Base-by-base conservation (phyloP, 164 flowering plant genomes). In the Vitis rupestris region DNA sequence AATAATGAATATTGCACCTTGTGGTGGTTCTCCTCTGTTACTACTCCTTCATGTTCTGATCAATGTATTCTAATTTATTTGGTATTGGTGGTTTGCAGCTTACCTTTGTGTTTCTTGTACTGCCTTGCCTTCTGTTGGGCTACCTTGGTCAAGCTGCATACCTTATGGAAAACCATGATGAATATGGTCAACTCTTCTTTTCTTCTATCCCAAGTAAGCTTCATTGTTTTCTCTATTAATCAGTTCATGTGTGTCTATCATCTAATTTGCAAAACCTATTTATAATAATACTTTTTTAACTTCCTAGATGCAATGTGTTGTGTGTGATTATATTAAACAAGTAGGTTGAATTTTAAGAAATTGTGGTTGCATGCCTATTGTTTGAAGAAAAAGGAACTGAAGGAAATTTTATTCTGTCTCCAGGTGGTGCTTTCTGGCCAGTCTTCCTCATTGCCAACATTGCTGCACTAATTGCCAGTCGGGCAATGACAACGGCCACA, bases 111-210 rank as follows among this genome's bases (percentile, higher is more conserved):
- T 88, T 91, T 73, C 92, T 95, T 70, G 98, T 95, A 31, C 81
- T 95, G 61, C 98, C 99, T 57, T 95, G 98, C 83, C 98, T 95
- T 71, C 75, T 95, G 27, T 79, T 95, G 89, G 99, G 99, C 48
- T 95, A 95, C 79, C 82, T 95, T 79, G 98, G 99, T 70, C 98
- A 95, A 88, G 99, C 99, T 72, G 99, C 99, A 55, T 95, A 88
- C 79, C 89, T 95, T 31, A 84, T 91, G 93, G 82, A 87, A 72
- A 87, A 95, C 78, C 87, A 71, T 31, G 68, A 27, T 62, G 74
- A 65, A 17, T 76, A 79, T 66, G 84, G 77, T 31, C 90, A 90
- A 79, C 88, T 82, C 61, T 93, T 95, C 82, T 95, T 89, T 75
- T 83, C 85, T 68, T 91, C 98, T 31, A 69, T 93, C 71, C 99